Conservation (phyloP, 2,329 filamentous ascomycete species). For the Aspergillus brasiliensis region DNA sequence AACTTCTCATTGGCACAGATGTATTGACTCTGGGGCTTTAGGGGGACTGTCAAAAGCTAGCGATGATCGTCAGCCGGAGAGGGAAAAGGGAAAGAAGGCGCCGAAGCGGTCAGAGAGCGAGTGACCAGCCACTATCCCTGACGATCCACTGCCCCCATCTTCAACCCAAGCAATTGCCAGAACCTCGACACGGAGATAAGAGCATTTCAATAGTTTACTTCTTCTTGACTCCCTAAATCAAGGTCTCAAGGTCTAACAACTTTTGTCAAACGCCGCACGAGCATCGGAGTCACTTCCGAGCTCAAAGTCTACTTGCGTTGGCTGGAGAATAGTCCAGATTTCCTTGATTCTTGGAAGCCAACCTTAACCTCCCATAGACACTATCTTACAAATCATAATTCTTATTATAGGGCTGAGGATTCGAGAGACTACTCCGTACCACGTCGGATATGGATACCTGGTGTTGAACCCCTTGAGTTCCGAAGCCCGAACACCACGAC, state of each 20-base stretch:
- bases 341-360: neutral
- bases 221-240: neutral
- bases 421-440: neutral
- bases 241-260: neutral
- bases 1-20: neutral
- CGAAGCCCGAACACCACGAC: neutral
- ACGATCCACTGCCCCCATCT: neutral
- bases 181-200: too few relatives aligned
- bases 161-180: too few relatives aligned
- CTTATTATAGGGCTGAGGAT: neutral
- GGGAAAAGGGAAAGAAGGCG: neutral
- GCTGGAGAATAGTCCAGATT: neutral
- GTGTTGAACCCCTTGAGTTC: neutral
- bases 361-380: neutral
- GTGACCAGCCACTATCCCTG: neutral
- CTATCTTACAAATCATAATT: neutral
- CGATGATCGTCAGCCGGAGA: constrained; percentile 3
- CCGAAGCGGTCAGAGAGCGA: neutral
- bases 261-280: neutral
- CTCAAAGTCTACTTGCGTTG: neutral
- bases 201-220: neutral
- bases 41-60: constrained; percentile 1
- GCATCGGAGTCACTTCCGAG: neutral
- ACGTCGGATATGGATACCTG: neutral
- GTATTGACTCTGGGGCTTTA: neutral